Conservation (phyloP, 2,329 filamentous ascomycete genomes). For the Cladosporium halotolerans region DNA sequence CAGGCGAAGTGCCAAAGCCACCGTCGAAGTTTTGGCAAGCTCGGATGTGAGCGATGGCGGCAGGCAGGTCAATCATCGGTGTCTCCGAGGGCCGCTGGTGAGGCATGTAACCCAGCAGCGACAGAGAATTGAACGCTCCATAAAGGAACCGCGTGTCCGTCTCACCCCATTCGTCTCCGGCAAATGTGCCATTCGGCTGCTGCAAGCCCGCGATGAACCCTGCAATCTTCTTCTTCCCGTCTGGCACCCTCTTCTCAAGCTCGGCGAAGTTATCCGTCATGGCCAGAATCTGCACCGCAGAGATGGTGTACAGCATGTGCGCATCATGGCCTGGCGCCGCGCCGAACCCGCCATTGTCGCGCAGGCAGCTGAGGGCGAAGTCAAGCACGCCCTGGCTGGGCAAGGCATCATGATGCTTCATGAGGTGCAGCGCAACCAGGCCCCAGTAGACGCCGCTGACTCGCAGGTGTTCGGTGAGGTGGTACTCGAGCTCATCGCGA, state of each 20-base stretch:
- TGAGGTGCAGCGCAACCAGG: conserved; percentile 76
- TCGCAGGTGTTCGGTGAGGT: conserved; percentile 92
- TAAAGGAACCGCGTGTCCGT: conserved; percentile 93
- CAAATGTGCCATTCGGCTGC: conserved; percentile 75
- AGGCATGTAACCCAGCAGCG: conserved; percentile 67
- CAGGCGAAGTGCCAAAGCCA: conserved; percentile 82
- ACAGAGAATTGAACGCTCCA: conserved; percentile 81
- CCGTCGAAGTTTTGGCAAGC: conserved; percentile 91
- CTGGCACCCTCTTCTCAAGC: conserved; percentile 63
- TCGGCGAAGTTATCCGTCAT: conserved; percentile 79
- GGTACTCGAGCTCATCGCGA: conserved; percentile 94
- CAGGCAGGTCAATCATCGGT: conserved; percentile 64
- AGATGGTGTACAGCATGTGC: conserved; percentile 93
- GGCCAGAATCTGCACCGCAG: conserved; percentile 86
- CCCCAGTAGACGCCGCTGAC: conserved; percentile 98
- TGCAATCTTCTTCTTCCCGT: conserved; percentile 65
- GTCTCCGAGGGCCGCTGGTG: conserved; percentile 19
- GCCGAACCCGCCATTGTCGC: conserved; percentile 83
- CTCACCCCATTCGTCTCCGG: conserved; percentile 94
- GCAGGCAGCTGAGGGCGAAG: conserved; percentile 93
- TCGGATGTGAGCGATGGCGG: conserved; percentile 71
- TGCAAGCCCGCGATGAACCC: conserved; percentile 80
- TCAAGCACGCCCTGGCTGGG: conserved; percentile 75
- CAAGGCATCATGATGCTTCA: conserved; percentile 73
- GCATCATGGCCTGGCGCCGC: conserved; percentile 91